A percentile compares a stretch with the other conserved stretches of the same genome.
Conservation (phyloP, 2,329 filamentous ascomycete species). For the Microdochium bolleyi region DNA sequence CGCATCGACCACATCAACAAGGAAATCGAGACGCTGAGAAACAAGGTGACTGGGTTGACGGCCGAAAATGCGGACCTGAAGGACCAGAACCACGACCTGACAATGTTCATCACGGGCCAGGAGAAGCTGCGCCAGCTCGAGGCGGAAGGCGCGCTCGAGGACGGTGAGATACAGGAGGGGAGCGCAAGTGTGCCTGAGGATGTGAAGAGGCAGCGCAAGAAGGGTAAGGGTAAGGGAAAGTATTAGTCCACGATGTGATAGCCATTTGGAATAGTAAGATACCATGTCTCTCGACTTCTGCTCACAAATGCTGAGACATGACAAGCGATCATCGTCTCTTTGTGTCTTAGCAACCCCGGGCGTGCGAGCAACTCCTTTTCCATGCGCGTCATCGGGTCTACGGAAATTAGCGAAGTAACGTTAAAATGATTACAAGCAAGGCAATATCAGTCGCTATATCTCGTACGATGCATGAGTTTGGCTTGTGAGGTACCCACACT, state of each 20-base stretch:
- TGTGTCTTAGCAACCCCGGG: too few species aligned
- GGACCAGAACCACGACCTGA: constrained; percentile 81
- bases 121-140: constrained; percentile 70
- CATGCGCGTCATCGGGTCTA: too few species aligned
- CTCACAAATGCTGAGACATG: too few species aligned
- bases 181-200: constrained; percentile 59
- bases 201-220: constrained; percentile 27
- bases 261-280: too few species aligned
- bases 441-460: too few species aligned
- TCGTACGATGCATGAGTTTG: too few species aligned
- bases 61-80: constrained; percentile 63
- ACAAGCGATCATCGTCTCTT: too few species aligned
- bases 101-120: constrained; percentile 78
- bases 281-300: too few species aligned
- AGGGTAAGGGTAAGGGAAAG: constrained; percentile 42
- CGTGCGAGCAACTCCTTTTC: too few species aligned
- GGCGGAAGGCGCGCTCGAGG: constrained; percentile 47
- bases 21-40: constrained; percentile 49
- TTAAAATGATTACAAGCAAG: too few species aligned
- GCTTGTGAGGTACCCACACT: too few species aligned
- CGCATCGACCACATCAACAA: constrained; percentile 68
- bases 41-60: constrained; percentile 48
- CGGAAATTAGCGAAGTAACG: too few species aligned
- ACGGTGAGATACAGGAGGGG: constrained; percentile 69
- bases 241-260: not conserved